These are phyloP conservation scores for Globisporangium megalacanthum DNA, from an alignment of 352 stramenopile species.

Conservation along the genomic window DNA sequence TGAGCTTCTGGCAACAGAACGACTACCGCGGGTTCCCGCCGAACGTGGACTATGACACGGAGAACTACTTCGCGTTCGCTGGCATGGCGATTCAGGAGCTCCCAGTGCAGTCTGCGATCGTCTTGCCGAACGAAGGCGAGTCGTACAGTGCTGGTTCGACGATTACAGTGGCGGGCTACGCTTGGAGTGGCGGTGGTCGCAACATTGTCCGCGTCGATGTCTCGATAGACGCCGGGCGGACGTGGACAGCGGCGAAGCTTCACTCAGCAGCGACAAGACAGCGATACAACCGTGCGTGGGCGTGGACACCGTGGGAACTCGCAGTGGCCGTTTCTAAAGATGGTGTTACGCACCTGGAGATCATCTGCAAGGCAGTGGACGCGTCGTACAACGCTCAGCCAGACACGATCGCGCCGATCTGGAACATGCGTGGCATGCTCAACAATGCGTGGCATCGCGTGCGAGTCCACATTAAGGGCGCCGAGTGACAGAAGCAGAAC, in stretches of 20 bases:
- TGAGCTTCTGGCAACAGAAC: constrained; percentile 90
- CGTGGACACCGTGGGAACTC: constrained; percentile 96
- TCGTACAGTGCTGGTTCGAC: constrained; percentile 37
- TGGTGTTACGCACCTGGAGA: constrained; percentile 71
- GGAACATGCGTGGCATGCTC: constrained; percentile 96
- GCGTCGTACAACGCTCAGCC: constrained; percentile 95
- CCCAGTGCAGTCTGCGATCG: constrained; percentile 88
- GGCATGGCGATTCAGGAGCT: constrained; percentile 89
- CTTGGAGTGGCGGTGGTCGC: constrained; percentile 92
- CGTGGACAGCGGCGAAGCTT: constrained; percentile 88
- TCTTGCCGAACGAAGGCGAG: constrained; percentile 65
- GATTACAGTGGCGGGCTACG: constrained; percentile 89
- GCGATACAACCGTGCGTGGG: constrained; percentile 89
- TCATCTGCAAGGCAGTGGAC: constrained; percentile 94
- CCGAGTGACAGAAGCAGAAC: constrained; percentile 19
- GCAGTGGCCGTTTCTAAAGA: constrained; percentile 75
- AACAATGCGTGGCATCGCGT: constrained; percentile 97
- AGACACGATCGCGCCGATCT: constrained; percentile 92
- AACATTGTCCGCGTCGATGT: constrained; percentile 97
- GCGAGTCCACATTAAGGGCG: constrained; percentile 37
- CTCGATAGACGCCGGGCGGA: constrained; percentile 91
- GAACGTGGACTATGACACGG: constrained; percentile 75
- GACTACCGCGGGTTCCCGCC: constrained; percentile 90
- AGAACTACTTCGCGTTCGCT: constrained; percentile 80
- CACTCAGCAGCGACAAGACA: constrained; percentile 75